Conservation (phyloP, 768 basidiomycete species). For the Chlorophyllum brunneum region DNA sequence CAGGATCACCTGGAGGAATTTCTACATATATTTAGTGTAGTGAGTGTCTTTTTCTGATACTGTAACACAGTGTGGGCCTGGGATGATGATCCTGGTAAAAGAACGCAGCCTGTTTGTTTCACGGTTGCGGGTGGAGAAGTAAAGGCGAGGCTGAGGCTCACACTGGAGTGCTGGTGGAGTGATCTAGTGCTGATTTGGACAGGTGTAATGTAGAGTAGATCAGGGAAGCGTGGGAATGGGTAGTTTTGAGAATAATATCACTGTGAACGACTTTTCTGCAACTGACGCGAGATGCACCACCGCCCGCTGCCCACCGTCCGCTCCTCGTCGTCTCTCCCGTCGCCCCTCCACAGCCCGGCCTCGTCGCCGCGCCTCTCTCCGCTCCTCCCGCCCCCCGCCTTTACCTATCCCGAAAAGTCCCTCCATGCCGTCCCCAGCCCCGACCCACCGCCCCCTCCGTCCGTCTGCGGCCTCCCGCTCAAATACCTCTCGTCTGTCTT, state of each 20-base stretch:
- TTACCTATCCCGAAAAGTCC: slow-evolving; percentile 37
- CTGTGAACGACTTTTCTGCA: neutral
- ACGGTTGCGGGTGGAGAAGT: slow-evolving; percentile 74
- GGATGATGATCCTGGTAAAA: slow-evolving; percentile 90
- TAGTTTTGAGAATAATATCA: slow-evolving; percentile 3
- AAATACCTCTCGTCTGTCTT: slow-evolving; percentile 77
- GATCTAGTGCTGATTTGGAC: neutral
- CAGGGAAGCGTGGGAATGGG: slow-evolving; percentile 2
- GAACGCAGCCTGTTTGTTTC: slow-evolving; percentile 76
- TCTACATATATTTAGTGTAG: slow-evolving; percentile 46
- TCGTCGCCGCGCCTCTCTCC: slow-evolving; percentile 45
- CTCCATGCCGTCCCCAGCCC: slow-evolving; percentile 26
- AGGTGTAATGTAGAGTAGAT: neutral
- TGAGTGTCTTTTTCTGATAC: slow-evolving; percentile 14
- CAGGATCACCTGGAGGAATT: slow-evolving; percentile 91
- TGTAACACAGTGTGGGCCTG: slow-evolving; percentile 35
- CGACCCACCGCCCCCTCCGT: slow-evolving; percentile 37
- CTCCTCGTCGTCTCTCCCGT: slow-evolving; percentile 46
- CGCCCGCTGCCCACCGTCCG: slow-evolving; percentile 54
- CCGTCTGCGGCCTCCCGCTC: slow-evolving; percentile 65
- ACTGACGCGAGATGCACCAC: slow-evolving; percentile 45
- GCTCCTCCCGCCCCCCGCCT: slow-evolving; percentile 44
- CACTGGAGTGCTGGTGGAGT: neutral
- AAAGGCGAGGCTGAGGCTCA: slow-evolving; percentile 87
- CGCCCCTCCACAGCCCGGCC: slow-evolving; percentile 24